phyloP scores from a whole-genome alignment of 225 moss, liverwort and hornwort genomes.

The Straminergon stramineum region DNA sequence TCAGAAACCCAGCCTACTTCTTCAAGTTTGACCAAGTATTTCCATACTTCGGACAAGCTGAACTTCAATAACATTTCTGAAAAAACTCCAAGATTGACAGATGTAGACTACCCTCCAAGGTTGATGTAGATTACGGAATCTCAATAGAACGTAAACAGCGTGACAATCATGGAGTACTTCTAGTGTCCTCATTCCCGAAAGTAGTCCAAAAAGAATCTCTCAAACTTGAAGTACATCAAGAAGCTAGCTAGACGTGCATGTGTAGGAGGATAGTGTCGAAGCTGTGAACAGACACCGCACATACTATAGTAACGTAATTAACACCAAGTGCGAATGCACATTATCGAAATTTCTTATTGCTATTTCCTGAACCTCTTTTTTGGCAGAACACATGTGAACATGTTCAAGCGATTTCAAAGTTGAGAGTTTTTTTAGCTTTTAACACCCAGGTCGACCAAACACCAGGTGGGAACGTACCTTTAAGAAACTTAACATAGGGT shows the following conservation, averaged over 20 bases:
- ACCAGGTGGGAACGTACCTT: neutral
- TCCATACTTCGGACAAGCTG: neutral
- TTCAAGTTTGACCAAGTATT: neutral
- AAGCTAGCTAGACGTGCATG: neutral
- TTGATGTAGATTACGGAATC: neutral
- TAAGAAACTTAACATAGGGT: neutral
- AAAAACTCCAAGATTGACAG: neutral
- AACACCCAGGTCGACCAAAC: neutral
- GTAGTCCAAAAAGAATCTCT: neutral
- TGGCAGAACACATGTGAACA: neutral
- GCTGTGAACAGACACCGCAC: neutral
- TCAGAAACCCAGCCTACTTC: neutral
- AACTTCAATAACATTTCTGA: neutral
- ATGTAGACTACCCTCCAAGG: neutral
- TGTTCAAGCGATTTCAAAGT: neutral
- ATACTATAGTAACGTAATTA: neutral
- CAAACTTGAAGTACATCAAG: neutral
- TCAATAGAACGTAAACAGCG: neutral
- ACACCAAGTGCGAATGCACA: neutral
- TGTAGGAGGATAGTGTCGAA: neutral
- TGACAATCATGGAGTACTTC: neutral
- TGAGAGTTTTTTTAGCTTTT: neutral
- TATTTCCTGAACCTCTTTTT: neutral
- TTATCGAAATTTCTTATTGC: neutral
- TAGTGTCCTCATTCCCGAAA: neutral